phyloP scores from a whole-genome alignment of 805 yeast genomes.

The Priceomyces medius region DNA sequence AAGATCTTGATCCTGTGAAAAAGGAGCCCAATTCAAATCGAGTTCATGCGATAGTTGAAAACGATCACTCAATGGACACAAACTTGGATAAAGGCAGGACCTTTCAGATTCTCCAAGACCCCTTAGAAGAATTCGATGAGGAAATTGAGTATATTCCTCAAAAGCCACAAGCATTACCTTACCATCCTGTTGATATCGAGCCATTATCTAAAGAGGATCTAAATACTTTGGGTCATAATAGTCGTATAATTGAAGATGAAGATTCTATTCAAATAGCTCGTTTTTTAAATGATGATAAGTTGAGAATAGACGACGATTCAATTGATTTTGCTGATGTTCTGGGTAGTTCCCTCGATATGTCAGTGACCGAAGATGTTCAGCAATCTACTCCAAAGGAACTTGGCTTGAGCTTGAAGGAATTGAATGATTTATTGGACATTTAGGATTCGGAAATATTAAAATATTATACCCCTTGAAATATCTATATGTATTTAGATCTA shows the following conservation, averaged over 20 bases:
- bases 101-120: slow-evolving; percentile 15
- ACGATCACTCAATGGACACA: background rate
- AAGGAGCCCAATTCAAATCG: slow-evolving; percentile 5
- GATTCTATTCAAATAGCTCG: background rate
- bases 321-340: too few relatives aligned
- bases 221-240: slow-evolving; percentile 22
- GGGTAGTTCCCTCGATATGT: background rate
- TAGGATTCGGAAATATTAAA: slow-evolving; percentile 3
- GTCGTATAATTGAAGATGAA: background rate
- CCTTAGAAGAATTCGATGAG: slow-evolving; percentile 27
- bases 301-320: background rate
- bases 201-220: slow-evolving; percentile 31
- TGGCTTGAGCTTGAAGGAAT: slow-evolving; percentile 35
- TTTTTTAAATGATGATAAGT: background rate
- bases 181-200: slow-evolving; percentile 46
- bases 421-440: slow-evolving; percentile 36
- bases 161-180: slow-evolving; percentile 35
- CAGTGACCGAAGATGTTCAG: background rate
- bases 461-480: background rate
- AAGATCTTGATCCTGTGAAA: slow-evolving; percentile 32
- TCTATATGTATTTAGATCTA: background rate
- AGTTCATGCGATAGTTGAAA: background rate
- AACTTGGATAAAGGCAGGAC: slow-evolving; percentile 3
- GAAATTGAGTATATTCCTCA: slow-evolving; percentile 52
- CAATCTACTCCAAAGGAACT: background rate